A percentile compares a stretch with the other conserved stretches of the same genome.
Conservation (phyloP, 2,329 filamentous ascomycete species). For the Endoconidiophora polonica region DNA sequence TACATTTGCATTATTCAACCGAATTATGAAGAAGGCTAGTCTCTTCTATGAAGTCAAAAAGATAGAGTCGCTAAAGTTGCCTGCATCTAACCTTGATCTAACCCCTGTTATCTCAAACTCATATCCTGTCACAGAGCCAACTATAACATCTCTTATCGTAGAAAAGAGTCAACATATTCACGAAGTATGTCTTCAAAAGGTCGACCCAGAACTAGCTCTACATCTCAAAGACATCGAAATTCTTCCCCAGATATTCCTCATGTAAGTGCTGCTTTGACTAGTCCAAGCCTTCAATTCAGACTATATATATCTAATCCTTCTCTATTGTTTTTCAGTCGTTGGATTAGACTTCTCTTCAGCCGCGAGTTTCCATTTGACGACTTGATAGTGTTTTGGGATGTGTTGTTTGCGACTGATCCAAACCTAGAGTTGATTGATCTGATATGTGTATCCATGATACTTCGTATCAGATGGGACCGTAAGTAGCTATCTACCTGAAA, state of each 20-base stretch:
- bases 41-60: slow-evolving; percentile 59
- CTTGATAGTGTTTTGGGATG: slow-evolving; percentile 75
- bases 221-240: slow-evolving; percentile 76
- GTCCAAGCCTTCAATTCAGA: not conserved
- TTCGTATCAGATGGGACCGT: slow-evolving; percentile 83
- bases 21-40: slow-evolving; percentile 76
- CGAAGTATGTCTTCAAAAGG: slow-evolving; percentile 56
- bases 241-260: slow-evolving; percentile 89
- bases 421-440: slow-evolving; percentile 67
- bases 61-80: no score
- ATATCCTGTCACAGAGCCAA: not conserved
- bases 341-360: slow-evolving; percentile 85
- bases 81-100: not conserved
- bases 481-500: slow-evolving; percentile 21
- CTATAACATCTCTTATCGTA: slow-evolving; percentile 53
- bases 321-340: slow-evolving; percentile 41
- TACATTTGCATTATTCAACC: slow-evolving; percentile 68
- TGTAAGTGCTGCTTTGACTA: slow-evolving; percentile 38
- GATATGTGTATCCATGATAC: slow-evolving; percentile 84
- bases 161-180: slow-evolving; percentile 76
- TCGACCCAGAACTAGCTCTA: slow-evolving; percentile 67
- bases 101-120: slow-evolving; percentile 18
- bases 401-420: slow-evolving; percentile 73
- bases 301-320: not conserved
- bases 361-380: slow-evolving; percentile 84